Evolutionary conservation across 2,329 filamentous ascomycete genomes (phyloP), one percentile per base, ranked within the genome.

Genomic region (Epicoccum nigrum): DNA sequence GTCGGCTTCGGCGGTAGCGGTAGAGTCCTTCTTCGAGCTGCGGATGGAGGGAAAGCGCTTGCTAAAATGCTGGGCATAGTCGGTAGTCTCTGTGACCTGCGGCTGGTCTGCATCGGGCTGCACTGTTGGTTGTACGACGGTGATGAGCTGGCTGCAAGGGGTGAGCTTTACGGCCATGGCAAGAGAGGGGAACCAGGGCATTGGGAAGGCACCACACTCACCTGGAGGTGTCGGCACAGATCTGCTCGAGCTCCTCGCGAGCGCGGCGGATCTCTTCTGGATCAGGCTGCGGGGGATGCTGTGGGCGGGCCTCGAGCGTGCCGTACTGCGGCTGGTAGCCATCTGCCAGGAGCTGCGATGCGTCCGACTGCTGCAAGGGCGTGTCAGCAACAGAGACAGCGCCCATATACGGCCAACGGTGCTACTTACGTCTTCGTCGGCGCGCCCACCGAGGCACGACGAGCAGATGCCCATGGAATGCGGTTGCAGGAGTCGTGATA

Each of bases 191-290:
- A 43, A 25, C 16, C 32, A 44, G 33, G 17, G 16, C 19, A 17
- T 35, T 9, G 15, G 32, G 25, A 32, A 27, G 35, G 31, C 21
- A 4, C 30, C 35, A 49, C 62, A 79, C 78, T 79, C 77, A 19
- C 76, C 74, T 11, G 38, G 49, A 52, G 27, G 78, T 79, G 57
- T 78, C 74, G 35, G 76, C 75, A 42, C 78, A 80, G 52, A 81
- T 78, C 28, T 75, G 73, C 61, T 79, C 77, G 51, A 80, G 62
- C 23, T 74, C 76, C 59, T 80, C 77, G 32, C 78, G 70, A 62
- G 79, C 75, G 56, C 76, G 72, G 51, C 74, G 69, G 45, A 80
- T 69, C 65, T 80, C 78, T 60, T 80, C 77, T 45, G 77, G 77
- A 59, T 80, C 77, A 27, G 74, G 75, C 62, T 76, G 75, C 50